Evolutionary conservation across 2,329 filamentous ascomycete genomes (phyloP), one percentile per base, ranked within the genome.

Genomic region (Hypoxylon sp.): DNA sequence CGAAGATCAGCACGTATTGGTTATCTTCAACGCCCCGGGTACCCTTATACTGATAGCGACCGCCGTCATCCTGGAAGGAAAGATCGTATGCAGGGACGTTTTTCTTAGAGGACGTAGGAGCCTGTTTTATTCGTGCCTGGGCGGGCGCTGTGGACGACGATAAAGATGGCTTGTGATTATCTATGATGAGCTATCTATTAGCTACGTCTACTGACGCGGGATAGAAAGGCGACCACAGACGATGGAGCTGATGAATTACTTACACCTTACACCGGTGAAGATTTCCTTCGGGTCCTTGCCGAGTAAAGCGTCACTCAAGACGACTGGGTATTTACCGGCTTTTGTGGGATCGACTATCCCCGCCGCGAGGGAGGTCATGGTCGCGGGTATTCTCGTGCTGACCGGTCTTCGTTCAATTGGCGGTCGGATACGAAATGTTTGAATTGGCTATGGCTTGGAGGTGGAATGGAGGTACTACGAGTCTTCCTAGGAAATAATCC

Each of bases 1-100:
- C 92, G 76, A 95, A 96, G 63, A 95, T 87, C 56, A 97, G 85
- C 38, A 90, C 86, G 75, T 87, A 90, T 76, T 90, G 85, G 60
- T 82, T 83, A 62, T 86, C 83, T 64, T 85, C 84, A 23, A 83
- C 85, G 60, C 84, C 85, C 57, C 89, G 84, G 1, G 83, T 84
- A 65, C 90, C 90, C 48, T 85, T 83, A 75, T 89, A 91, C 30
- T 85, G 81, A 74, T 91, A 90, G 60, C 85, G 85, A 59, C 84
- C 83, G 67, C 83, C 84, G 57, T 84, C 82, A 67, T 89, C 86
- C 61, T 80, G 81, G 70, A 86, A 87, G 48, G 82, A 80, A 51
- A 89, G 80, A 67, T 89, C 85, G 77, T 86, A 88, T n/a, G 86
- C 60, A 60, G 62, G 55, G 25, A 58, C 51, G n/a, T 38, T 53